Conservation (phyloP, 208 protist genomes). For the Leishmania mexicana region DNA sequence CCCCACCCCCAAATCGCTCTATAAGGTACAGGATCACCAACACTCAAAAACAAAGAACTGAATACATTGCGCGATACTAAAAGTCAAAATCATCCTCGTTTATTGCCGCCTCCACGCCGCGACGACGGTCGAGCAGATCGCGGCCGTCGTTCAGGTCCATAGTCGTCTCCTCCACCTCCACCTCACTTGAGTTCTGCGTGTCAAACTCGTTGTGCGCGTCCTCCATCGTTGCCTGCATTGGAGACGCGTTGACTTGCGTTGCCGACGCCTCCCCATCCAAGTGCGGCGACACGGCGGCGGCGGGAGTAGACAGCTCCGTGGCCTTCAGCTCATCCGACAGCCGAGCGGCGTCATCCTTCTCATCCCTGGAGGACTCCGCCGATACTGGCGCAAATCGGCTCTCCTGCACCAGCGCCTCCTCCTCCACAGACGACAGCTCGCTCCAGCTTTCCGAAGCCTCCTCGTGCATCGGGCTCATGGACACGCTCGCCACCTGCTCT, state of each 20-base stretch:
- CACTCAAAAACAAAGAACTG: background rate
- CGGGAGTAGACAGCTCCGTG: background rate
- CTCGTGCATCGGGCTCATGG: background rate
- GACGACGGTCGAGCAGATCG: slow-evolving; percentile 24
- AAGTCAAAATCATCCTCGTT: slow-evolving; percentile 39
- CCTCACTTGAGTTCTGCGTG: background rate
- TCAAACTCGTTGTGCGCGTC: background rate
- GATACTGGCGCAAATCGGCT: background rate
- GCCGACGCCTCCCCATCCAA: background rate
- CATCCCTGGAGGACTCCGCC: background rate
- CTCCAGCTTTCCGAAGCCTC: background rate
- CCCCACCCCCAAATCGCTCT: background rate
- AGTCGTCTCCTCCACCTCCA: background rate
- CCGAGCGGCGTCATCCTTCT: background rate
- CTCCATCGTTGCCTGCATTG: background rate
- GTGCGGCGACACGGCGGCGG: background rate
- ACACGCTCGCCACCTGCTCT: background rate
- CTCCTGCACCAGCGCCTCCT: background rate
- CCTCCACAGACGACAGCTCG: background rate
- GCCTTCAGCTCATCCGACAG: background rate
- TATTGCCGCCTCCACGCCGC: slow-evolving; percentile 23
- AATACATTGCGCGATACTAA: slow-evolving; percentile 27
- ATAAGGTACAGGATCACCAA: background rate
- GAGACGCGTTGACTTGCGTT: background rate
- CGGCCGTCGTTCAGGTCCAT: slow-evolving; percentile 11